Base-by-base conservation (phyloP, 1,139 yeast species). In the Zhuliangozyma parablackwelliae region DNA sequence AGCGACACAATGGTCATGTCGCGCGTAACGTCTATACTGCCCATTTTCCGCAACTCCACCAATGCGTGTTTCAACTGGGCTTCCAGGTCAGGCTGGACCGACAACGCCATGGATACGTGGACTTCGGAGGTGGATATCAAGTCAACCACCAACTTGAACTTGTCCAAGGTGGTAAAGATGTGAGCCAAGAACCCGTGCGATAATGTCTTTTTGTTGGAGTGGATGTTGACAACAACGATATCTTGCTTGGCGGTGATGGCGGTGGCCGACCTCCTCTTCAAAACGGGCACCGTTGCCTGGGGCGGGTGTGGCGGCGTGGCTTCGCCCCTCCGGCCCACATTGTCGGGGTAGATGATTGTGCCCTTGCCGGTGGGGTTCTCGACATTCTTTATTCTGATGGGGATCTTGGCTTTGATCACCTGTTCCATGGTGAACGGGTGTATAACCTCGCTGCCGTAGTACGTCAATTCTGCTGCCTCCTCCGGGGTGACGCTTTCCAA, bases 361-460 rank as follows among this genome's bases (percentile, higher is more conserved):
- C 98, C 98, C 32, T 73, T 75, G 32, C 97, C 98, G 20, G 59
- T 58, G 35, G 98, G 97, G 58, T 92, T 90, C 61, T 80, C 90
- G 37, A 92, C 98, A 60, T 92, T 92, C 62, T 92, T 92, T 53
- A 92, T 92, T 57, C 97, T 78, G 57, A 92, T 92, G 31, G 98
- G 98, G 51, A 92, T 92, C 57, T 85, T 86, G 10, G 97, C 97
- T 49, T 82, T 81, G 50, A 92, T 92, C 40, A 90, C 98, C 65
- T 92, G 98, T 63, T 92, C 97, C 98, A 92, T 92, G 27, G 98
- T 92, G 69, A 92, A 92, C 2, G 98, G 98, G 56, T 92, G 98
- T 49, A 92, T 92, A 45, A 92, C 98, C 64, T 92, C 98, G 6
- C 95, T 84, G 26, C 98, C 98, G 56, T 92, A 92, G 62, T 92